Evolutionary conservation across 2,329 filamentous ascomycete species (phyloP), one percentile per base, ranked within the genome.

Genomic region (Cadophora sp.): DNA sequence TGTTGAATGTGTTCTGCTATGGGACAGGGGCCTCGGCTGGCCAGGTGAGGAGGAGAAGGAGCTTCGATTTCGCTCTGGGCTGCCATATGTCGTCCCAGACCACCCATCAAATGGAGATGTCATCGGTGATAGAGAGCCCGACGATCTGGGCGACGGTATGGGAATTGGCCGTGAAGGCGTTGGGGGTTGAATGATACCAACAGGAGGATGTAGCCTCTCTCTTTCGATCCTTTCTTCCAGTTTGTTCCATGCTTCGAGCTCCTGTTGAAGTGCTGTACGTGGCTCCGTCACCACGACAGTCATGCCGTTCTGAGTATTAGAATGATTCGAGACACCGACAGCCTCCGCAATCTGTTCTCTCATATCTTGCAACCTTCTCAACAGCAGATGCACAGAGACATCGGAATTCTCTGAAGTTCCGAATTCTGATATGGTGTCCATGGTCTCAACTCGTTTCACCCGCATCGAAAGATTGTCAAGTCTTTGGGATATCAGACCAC

Each of bases 391-490:
- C 14, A 68, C 50, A 19, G 68, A 50, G 34, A 62, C 29, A 24
- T 59, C 48, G 16, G 50, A 6, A 24, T 27, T 63, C 14, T 65
- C 56, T 12, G 50, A 29, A 8, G 59, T 37, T 34, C 53, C 68
- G 51, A 51, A 22, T 63, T 67, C 62, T 7, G 62, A 46, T 31
- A 67, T 65, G 9, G 66, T 68, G 11, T 73, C 68, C 19, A 73
- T 43, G 8, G 69, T 69, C 27, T 73, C 72, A 1, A 71, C 66
- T 8, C 71, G 59, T 26, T 66, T 64, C 26, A 73, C 62, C 60
- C 72, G 68, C 71, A 72, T 73, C 3, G 69, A 71, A 24, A 74
- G 67, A 51, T 73, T 74, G 11, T 73, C 69, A 14, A 75, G 65
- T 50, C 73, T 68, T 55, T 68, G 64, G 19, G 67, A 70, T 22